Base-by-base conservation (phyloP, 331 rosid species). In the Acacia concinna region DNA sequence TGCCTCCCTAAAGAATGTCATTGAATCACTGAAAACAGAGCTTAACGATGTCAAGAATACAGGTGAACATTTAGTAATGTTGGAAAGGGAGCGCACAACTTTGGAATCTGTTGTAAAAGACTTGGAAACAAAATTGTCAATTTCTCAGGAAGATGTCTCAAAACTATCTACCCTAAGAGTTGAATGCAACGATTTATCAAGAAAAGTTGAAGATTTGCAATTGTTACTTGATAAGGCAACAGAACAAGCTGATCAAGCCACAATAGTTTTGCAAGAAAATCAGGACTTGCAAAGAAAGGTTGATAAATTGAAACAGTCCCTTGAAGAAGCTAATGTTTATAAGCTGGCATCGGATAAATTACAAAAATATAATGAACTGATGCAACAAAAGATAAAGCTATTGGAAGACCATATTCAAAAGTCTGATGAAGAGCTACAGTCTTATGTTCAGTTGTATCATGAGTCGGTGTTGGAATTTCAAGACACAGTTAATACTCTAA, bases 391-490 rank as follows among this genome's bases (percentile, higher is more conserved):
- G 82, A 82, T 96, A 74, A 84, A 84, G 57, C 70, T 81, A 28
- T 86, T 96, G 91, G 99, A 93, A 86, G 94, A 86, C 34, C 90
- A 88, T 69, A 92, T 96, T 81, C 89, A 90, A 87, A 89, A 75
- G 65, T 93, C 99, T 4, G 98, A 96, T 46, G 91, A 91, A 71
- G 99, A 96, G 77, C 84, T 93, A 79, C 79, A 85, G 67, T 90
- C 98, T 71, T 93, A 89, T 77, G 86, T 93, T 85, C 85, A 87
- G 56, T 83, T 93, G 84, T 91, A 96, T 93, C 91, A 96, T 80
- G 94, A 93, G 66, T 93, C 99, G 25, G 92, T 86, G 73, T 85
- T 78, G 67, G 98, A 93, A 83, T 93, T 96, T 86, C 97, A 96
- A 81, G 93, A 90, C 35, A 86, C 97, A 60, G 83, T 93, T 20